Evolutionary conservation across 2,329 filamentous ascomycete genomes (phyloP).

Genomic region (Scorias spongiosa): DNA sequence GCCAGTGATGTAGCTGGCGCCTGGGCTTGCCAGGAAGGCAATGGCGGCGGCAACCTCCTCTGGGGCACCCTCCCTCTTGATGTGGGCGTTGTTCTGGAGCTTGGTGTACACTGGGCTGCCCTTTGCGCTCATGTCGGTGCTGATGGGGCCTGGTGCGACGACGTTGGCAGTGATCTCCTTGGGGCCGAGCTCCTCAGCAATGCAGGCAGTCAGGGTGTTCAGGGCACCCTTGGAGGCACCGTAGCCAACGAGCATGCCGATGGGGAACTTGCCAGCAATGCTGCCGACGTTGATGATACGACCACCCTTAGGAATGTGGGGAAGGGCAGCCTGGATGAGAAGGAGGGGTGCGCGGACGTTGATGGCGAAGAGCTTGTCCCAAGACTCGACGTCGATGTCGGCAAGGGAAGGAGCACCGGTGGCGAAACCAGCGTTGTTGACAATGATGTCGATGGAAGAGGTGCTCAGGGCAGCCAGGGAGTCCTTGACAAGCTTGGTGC

Average conservation of each 20-base stretch:
- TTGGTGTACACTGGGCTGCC: constrained; percentile 35
- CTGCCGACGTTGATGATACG: constrained; percentile 45
- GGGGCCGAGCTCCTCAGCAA: constrained; percentile 42
- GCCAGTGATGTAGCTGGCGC: constrained; percentile 24
- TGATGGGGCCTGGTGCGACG: constrained; percentile 43
- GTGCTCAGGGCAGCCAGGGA: constrained; percentile 6
- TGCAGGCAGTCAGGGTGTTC: constrained; percentile 43
- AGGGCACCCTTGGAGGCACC: constrained; percentile 44
- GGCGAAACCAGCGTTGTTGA: constrained; percentile 26
- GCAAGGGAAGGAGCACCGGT: constrained; percentile 13
- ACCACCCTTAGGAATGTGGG: constrained; percentile 31
- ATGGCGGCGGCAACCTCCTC: constrained; percentile 44
- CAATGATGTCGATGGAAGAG: constrained; percentile 25
- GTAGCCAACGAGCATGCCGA: constrained; percentile 31
- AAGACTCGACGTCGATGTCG: constrained; percentile 35
- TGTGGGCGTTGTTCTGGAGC: constrained; percentile 35
- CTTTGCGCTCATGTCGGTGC: constrained; percentile 42
- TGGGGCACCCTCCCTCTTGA: constrained; percentile 35
- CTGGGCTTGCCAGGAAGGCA: constrained; percentile 34
- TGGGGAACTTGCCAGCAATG: constrained; percentile 29
- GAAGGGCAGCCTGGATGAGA: constrained; percentile 38
- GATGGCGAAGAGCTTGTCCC: constrained; percentile 38
- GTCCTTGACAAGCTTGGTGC: too few relatives aligned
- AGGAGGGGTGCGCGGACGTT: constrained; percentile 42
- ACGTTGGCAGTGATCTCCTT: constrained; percentile 46